Conservation (phyloP, 108 stramenopile species). For the Pseudonitzschia multiseries region DNA sequence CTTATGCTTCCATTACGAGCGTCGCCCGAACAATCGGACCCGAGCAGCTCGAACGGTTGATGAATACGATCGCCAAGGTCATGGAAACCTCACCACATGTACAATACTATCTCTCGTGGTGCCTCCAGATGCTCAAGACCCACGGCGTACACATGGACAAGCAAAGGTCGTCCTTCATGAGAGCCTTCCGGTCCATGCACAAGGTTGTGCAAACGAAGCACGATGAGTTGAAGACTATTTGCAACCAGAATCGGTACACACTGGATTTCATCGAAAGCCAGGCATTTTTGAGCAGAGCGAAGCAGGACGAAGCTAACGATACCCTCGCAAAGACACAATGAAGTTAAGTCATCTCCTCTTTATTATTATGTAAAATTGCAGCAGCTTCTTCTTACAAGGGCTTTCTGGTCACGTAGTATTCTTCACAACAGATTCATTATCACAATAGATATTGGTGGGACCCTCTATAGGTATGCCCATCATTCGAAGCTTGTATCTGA, state of each 20-base stretch:
- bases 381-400: too few species aligned
- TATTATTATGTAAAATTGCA: too few species aligned
- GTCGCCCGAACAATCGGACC: constrained; percentile 73
- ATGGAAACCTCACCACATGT: constrained; percentile 85
- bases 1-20: constrained; percentile 67
- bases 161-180: constrained; percentile 71
- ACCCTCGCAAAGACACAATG: too few species aligned
- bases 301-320: too few species aligned
- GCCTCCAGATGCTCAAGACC: constrained; percentile 67
- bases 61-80: constrained; percentile 74
- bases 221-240: constrained; percentile 73
- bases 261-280: constrained; percentile 79
- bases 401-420: too few species aligned
- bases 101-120: constrained; percentile 88
- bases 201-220: constrained; percentile 68
- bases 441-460: too few species aligned
- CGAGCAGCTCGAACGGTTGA: constrained; percentile 70
- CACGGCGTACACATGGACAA: constrained; percentile 85
- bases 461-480: too few species aligned
- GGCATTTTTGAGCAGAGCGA: constrained; percentile 16
- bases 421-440: too few species aligned
- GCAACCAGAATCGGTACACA: constrained; percentile 78
- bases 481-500: too few species aligned
- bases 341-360: too few species aligned
- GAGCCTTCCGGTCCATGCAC: constrained; percentile 78